phyloP scores from a whole-genome alignment of 371 early-diverging fungal species.

The Globomyces sp. region DNA sequence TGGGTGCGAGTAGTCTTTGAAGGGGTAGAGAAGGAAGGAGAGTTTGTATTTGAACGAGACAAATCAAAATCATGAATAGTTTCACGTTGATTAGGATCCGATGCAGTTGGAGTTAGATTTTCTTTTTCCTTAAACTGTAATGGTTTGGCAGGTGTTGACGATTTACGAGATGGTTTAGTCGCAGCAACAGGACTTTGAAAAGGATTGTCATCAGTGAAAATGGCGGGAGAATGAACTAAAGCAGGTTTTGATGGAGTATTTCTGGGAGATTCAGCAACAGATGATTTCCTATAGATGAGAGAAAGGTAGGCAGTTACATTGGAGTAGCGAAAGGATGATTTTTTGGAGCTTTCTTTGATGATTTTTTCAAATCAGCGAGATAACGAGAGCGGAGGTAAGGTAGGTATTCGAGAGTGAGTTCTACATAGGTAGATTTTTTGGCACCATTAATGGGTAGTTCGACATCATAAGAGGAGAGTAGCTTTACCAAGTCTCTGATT shows the following conservation, averaged over 20 bases:
- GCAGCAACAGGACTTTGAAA: conserved; percentile 19
- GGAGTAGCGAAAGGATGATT: background rate
- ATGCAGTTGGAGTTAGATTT: background rate
- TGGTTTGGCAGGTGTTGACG: background rate
- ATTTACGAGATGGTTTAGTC: too few relatives aligned
- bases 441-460: conserved; percentile 29
- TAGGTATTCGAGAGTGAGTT: conserved; percentile 28
- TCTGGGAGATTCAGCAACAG: background rate
- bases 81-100: background rate
- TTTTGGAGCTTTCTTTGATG: conserved; percentile 5
- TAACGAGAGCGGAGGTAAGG: conserved; percentile 14
- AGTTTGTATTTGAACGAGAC: background rate
- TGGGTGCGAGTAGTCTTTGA: background rate
- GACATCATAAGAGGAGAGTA: conserved; percentile 34
- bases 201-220: conserved; percentile 26
- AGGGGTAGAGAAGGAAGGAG: background rate
- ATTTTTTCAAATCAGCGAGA: conserved; percentile 1
- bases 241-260: conserved; percentile 11
- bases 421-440: conserved; percentile 35
- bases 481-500: conserved; percentile 30
- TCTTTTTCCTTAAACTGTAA: conserved; percentile 5
- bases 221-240: background rate
- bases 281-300: background rate
- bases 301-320: background rate
- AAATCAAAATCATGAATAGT: background rate